Conservation (phyloP, 768 basidiomycete species). For the Infundibulicybe gibba region DNA sequence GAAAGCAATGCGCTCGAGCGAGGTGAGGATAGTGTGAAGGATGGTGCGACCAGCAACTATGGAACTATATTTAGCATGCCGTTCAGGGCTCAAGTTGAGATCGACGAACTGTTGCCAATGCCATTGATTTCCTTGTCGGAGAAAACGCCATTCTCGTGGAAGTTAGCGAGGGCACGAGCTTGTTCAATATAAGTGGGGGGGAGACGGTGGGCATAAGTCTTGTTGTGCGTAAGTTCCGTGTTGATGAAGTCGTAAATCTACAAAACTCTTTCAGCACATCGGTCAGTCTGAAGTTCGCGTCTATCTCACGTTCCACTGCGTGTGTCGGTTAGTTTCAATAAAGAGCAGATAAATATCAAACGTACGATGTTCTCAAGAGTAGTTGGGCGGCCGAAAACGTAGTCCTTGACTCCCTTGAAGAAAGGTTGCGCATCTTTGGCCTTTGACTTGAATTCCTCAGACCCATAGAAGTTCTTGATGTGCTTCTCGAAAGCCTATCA, state of each 20-base stretch:
- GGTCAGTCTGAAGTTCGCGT: too few relatives aligned
- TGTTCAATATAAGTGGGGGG: constrained; percentile 78
- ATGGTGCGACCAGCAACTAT: constrained; percentile 82
- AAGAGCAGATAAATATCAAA: constrained; percentile 31
- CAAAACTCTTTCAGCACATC: not conserved
- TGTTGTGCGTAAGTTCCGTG: constrained; percentile 77
- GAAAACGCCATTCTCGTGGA: constrained; percentile 78
- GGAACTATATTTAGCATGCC: not conserved
- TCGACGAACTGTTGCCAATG: constrained; percentile 72
- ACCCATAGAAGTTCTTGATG: constrained; percentile 54
- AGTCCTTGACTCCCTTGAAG: constrained; percentile 65
- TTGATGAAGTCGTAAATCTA: constrained; percentile 79
- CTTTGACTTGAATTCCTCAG: constrained; percentile 62
- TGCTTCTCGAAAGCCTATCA: constrained; percentile 62
- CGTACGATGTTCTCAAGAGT: constrained; percentile 68
- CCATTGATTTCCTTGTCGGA: constrained; percentile 55
- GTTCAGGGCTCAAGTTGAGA: not conserved
- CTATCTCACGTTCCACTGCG: too few relatives aligned
- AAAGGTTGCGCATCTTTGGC: constrained; percentile 57
- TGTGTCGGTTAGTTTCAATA: not conserved
- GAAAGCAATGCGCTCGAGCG: constrained; percentile 77
- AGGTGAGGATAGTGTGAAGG: constrained; percentile 63
- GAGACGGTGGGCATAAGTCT: constrained; percentile 73
- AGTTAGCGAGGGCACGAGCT: constrained; percentile 72
- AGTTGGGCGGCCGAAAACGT: constrained; percentile 63